A percentile compares a stretch with the other conserved stretches of the same genome.
These are phyloP conservation scores for Quillaja saponaria DNA, from an alignment of 306 rosid species.

Conservation along the genomic window DNA sequence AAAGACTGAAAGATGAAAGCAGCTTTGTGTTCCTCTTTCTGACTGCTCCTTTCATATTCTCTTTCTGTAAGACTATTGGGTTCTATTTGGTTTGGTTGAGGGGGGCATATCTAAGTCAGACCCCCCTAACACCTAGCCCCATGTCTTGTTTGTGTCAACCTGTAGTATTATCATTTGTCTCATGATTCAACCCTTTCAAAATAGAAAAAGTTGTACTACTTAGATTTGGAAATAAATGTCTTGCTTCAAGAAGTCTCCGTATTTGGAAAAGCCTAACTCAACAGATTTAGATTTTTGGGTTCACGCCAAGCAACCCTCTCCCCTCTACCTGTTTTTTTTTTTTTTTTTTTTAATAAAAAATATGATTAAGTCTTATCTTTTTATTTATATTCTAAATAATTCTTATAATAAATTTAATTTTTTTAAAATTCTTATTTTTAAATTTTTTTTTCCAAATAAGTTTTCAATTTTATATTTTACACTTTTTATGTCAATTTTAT, in stretches of 20 bases:
- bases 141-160: constrained; percentile 85
- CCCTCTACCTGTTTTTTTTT: too few relatives aligned
- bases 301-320: constrained; percentile 77
- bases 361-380: too few relatives aligned
- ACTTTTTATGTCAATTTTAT: too few relatives aligned
- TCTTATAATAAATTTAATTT: too few relatives aligned
- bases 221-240: constrained; percentile 50
- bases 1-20: constrained; percentile 7
- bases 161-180: constrained; percentile 35
- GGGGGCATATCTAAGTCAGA: constrained; percentile 75
- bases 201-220: constrained; percentile 40
- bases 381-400: too few relatives aligned
- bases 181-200: constrained; percentile 37
- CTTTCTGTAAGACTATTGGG: constrained; percentile 43
- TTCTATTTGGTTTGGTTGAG: constrained; percentile 58
- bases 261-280: constrained; percentile 45
- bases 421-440: too few relatives aligned
- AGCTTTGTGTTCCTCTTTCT: constrained; percentile 23
- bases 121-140: constrained; percentile 33
- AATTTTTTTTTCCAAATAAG: too few relatives aligned
- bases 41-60: constrained; percentile 52
- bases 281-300: constrained; percentile 44
- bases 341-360: too few relatives aligned
- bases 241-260: constrained; percentile 70
- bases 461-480: too few relatives aligned